phyloP scores from a whole-genome alignment of 345 rosid genomes.

The Limnanthes douglasii region DNA sequence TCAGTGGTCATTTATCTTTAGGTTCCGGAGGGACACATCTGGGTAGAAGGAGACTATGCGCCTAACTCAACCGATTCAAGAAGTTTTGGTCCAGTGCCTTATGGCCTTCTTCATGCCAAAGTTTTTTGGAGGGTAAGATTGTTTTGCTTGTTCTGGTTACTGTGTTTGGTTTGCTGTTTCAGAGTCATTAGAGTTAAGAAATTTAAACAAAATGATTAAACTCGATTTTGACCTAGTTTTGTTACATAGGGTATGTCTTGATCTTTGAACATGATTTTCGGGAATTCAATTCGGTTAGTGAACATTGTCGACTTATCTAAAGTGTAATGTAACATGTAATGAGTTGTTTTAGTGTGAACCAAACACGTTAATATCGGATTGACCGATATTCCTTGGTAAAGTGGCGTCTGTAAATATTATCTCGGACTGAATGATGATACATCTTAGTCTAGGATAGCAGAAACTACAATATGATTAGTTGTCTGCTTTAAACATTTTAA shows the following conservation, averaged over 20 bases:
- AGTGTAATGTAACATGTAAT: no score
- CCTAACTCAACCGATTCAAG: conserved; percentile 54
- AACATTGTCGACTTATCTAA: conserved; percentile 1
- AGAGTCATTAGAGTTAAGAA: background rate
- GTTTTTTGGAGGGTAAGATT: conserved; percentile 58
- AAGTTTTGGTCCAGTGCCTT: conserved; percentile 59
- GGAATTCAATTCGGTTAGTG: background rate
- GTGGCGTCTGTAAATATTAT: no score
- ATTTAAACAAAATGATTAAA: background rate
- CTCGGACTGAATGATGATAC: no score
- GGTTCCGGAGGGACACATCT: conserved; percentile 72
- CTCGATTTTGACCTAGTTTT: background rate
- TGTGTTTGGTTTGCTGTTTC: background rate
- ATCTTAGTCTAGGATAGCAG: no score
- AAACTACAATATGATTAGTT: no score
- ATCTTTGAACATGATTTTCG: background rate
- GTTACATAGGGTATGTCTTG: background rate
- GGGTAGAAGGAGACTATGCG: conserved; percentile 60
- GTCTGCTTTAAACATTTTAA: no score
- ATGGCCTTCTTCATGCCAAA: conserved; percentile 53
- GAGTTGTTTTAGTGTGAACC: no score
- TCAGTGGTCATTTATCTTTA: conserved; percentile 11
- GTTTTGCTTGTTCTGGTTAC: conserved; percentile 2
- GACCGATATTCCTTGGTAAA: no score
- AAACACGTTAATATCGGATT: no score